These are phyloP conservation scores for Zymoseptoria pseudotritici DNA, from an alignment of 2,329 filamentous ascomycete genomes.

Conservation along the genomic window DNA sequence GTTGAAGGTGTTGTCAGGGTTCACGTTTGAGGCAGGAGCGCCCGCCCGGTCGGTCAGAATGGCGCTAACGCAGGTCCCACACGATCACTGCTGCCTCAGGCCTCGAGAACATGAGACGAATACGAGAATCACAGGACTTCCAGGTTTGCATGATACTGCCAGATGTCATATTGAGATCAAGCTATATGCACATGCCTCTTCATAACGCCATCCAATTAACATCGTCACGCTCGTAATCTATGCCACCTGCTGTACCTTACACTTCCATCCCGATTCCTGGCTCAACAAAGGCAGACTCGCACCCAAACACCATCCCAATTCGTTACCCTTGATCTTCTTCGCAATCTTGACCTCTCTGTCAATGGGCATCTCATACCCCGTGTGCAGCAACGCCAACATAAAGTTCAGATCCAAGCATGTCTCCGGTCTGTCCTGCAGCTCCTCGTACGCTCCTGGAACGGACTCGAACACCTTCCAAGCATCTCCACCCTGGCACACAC, in stretches of 20 bases:
- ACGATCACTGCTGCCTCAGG: background rate
- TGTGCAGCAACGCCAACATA: slow-evolving; percentile 86
- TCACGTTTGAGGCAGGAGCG: background rate
- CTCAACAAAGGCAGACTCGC: slow-evolving; percentile 51
- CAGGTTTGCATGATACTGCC: background rate
- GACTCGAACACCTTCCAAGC: slow-evolving; percentile 75
- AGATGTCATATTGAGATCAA: background rate
- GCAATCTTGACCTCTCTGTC: slow-evolving; percentile 94
- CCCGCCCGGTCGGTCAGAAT: background rate
- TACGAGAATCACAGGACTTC: background rate
- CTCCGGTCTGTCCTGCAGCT: slow-evolving; percentile 76
- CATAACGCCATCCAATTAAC: background rate
- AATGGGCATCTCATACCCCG: slow-evolving; percentile 95
- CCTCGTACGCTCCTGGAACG: slow-evolving; percentile 68
- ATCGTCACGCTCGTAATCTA: slow-evolving; percentile 1
- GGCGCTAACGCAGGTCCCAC: background rate
- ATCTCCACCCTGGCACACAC: slow-evolving; percentile 79
- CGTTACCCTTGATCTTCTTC: slow-evolving; percentile 97
- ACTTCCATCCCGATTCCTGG: slow-evolving; percentile 25
- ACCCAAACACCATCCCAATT: slow-evolving; percentile 95
- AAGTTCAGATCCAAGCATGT: slow-evolving; percentile 94
- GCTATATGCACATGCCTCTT: background rate
- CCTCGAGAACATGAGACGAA: background rate
- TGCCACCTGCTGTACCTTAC: slow-evolving; percentile 16
- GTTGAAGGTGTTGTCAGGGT: background rate